These are phyloP conservation scores for Aspergillus tamarii DNA, from an alignment of 2,329 filamentous ascomycete genomes.

Conservation along the genomic window DNA sequence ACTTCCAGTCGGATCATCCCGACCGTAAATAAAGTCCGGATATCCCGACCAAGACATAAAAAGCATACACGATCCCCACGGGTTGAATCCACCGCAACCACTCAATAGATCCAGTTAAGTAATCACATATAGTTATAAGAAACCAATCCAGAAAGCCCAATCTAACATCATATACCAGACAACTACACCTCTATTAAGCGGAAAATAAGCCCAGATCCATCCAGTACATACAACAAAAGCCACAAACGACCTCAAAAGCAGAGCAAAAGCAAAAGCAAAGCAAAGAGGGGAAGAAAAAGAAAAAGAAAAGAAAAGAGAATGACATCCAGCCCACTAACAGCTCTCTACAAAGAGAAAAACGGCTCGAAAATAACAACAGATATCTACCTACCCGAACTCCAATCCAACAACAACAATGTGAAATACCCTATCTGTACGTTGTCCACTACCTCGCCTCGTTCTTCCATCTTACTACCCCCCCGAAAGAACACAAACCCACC, in stretches of 20 bases:
- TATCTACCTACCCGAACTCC: slow-evolving; percentile 28
- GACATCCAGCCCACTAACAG: slow-evolving; percentile 22
- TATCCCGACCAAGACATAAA: slow-evolving; percentile 7
- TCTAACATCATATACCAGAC: not conserved
- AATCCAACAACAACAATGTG: slow-evolving; percentile 4
- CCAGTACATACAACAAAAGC: not conserved
- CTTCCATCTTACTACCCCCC: not conserved
- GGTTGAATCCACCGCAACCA: not conserved
- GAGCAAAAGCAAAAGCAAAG: not conserved
- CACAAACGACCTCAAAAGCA: not conserved
- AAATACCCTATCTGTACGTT: slow-evolving; percentile 30
- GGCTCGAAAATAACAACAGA: slow-evolving; percentile 30
- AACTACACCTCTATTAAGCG: not conserved
- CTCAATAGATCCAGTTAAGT: not conserved
- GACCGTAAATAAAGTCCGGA: not conserved
- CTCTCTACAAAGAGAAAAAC: slow-evolving; percentile 27
- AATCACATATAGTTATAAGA: not conserved
- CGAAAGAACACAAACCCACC: not conserved
- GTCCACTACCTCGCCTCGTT: not conserved
- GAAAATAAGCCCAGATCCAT: not conserved
- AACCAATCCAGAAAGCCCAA: not conserved
- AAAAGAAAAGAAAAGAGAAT: slow-evolving; percentile 10
- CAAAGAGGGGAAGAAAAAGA: not conserved
- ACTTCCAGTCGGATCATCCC: not conserved
- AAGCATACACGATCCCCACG: not conserved